A percentile compares a stretch with the other conserved stretches of the same genome.
phyloP scores from a whole-genome alignment of 2,329 filamentous ascomycete species.

The Paraphoma chrysanthemicola region DNA sequence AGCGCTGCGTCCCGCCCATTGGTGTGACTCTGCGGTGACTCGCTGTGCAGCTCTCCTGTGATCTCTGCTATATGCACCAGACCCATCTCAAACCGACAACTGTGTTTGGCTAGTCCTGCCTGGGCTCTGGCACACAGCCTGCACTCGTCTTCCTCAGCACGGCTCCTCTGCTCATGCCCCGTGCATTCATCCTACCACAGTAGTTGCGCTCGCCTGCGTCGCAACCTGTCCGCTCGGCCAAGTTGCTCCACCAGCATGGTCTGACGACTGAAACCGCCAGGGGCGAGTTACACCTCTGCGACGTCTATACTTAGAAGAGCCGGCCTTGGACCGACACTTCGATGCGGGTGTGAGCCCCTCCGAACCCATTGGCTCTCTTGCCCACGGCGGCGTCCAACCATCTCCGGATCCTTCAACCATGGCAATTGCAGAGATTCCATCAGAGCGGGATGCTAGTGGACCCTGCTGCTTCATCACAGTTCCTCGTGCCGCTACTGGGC shows the following conservation, averaged over 20 bases:
- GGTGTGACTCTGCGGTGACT: conserved; percentile 27
- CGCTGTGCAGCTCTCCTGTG: conserved; percentile 23
- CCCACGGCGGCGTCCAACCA: conserved; percentile 7
- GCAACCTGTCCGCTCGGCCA: neutral
- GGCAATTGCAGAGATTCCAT: neutral
- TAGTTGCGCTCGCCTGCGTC: neutral
- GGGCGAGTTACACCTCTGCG: conserved; percentile 43
- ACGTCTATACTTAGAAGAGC: conserved; percentile 45
- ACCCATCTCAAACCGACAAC: conserved; percentile 14
- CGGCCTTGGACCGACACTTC: conserved; percentile 22
- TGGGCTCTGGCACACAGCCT: neutral
- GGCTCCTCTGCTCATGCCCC: neutral
- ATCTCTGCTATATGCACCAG: conserved; percentile 29
- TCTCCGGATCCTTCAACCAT: neutral
- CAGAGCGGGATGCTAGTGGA: neutral
- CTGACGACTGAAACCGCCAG: conserved; percentile 43
- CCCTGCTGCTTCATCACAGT: conserved; percentile 4
- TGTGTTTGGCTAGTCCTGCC: conserved; percentile 14
- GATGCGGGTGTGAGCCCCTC: conserved; percentile 32
- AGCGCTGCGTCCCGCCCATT: conserved; percentile 19
- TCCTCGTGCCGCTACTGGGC: conserved; percentile 1
- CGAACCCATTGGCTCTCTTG: conserved; percentile 34
- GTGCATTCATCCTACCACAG: neutral
- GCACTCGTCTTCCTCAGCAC: neutral
- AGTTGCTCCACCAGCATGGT: neutral